These are phyloP conservation scores for Apophysomyces variabilis DNA, from an alignment of 371 early-diverging fungal species.

Conservation along the genomic window DNA sequence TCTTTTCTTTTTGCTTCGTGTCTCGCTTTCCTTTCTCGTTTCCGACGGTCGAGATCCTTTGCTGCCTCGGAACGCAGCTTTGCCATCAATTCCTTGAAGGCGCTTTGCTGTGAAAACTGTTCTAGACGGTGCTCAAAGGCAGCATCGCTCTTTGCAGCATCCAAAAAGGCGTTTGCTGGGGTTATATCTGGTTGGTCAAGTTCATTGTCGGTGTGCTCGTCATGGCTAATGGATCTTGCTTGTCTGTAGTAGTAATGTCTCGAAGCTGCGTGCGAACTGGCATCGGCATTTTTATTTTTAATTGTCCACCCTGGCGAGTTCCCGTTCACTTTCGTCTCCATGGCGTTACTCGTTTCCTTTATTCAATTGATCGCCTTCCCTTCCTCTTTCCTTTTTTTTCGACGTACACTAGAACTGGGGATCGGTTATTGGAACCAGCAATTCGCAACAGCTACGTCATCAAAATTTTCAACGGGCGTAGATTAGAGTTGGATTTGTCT, in stretches of 20 bases:
- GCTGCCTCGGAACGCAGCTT: constrained; percentile 17
- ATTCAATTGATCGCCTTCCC: background rate
- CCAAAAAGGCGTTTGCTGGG: background rate
- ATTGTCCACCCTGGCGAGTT: constrained; percentile 7
- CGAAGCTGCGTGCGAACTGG: constrained; percentile 1
- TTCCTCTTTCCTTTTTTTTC: constrained; percentile 2
- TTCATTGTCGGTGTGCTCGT: background rate
- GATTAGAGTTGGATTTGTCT: too few relatives aligned
- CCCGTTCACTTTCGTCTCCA: constrained; percentile 8
- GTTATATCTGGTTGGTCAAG: background rate
- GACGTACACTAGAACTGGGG: background rate
- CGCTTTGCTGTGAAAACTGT: constrained; percentile 14
- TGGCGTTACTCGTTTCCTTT: background rate
- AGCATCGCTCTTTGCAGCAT: constrained; percentile 8
- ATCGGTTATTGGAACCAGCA: background rate
- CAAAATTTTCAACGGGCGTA: too few relatives aligned
- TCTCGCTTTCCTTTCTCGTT: constrained; percentile 26
- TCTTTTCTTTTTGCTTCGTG: constrained; percentile 13
- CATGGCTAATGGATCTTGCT: constrained; percentile 7
- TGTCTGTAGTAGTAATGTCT: constrained; percentile 7
- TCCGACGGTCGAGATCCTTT: constrained; percentile 22
- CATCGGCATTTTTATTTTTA: constrained; percentile 2
- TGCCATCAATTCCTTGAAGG: constrained; percentile 12
- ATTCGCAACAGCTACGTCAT: too few relatives aligned
- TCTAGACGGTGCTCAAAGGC: constrained; percentile 22